Percentiles rank a stretch among this genome's conserved stretches.
Evolutionary conservation across 176 grass and related monocot genomes (phyloP).

Genomic region (Avena sativa): DNA sequence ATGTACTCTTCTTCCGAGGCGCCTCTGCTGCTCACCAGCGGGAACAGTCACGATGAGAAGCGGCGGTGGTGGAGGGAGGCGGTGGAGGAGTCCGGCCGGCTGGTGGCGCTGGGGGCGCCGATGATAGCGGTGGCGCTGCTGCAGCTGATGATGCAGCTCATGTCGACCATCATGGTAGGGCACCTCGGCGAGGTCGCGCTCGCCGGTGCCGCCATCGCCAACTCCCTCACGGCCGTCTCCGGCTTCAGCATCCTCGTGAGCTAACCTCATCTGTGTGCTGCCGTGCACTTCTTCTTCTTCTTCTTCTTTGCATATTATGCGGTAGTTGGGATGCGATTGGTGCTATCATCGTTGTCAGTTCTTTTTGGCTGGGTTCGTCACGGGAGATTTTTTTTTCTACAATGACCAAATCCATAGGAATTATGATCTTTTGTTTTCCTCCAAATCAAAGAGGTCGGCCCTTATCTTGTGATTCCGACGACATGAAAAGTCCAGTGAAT

Average conservation of each 20-base stretch:
- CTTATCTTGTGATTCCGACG: not conserved
- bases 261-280: too few species aligned
- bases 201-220: constrained; percentile 68
- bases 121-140: constrained; percentile 67
- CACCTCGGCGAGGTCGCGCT: constrained; percentile 74
- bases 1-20: constrained; percentile 45
- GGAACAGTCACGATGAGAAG: not conserved
- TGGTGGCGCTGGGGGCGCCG: constrained; percentile 59
- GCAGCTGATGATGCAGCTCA: constrained; percentile 70
- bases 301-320: too few species aligned
- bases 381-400: too few species aligned
- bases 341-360: too few species aligned
- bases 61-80: constrained; percentile 39
- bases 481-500: not conserved
- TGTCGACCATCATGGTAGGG: constrained; percentile 72
- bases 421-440: not conserved
- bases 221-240: constrained; percentile 67
- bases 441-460: not conserved
- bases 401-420: too few species aligned
- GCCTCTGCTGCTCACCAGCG: constrained; percentile 43
- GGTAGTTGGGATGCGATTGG: too few species aligned
- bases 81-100: constrained; percentile 46
- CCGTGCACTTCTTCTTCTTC: too few species aligned
- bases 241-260: constrained; percentile 87
- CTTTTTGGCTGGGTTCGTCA: too few species aligned